Percentiles rank a stretch among this genome's conserved stretches.
Conservation (phyloP, 768 basidiomycete genomes). For the Mycena latifolia region DNA sequence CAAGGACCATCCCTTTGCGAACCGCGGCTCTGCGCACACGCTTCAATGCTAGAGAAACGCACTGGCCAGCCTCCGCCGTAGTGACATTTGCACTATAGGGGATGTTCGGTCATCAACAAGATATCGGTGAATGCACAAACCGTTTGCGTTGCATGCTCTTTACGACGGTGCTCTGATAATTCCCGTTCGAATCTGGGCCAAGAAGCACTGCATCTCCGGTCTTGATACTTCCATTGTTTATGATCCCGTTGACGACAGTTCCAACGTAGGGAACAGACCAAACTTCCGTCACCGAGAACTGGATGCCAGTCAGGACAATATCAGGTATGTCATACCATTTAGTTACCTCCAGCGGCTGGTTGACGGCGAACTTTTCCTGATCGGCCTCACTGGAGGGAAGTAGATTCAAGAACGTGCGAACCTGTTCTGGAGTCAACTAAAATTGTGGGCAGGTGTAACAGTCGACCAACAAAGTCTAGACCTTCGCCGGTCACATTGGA, state of each 20-base stretch:
- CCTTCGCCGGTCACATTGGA: conserved; percentile 98
- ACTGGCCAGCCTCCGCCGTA: conserved; percentile 94
- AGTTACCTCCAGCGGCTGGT: conserved; percentile 83
- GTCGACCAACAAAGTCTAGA: conserved; percentile 71
- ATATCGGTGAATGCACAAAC: conserved; percentile 50
- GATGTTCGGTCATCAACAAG: conserved; percentile 2
- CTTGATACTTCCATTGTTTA: conserved; percentile 81
- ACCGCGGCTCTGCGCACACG: conserved; percentile 84
- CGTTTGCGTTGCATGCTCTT: conserved; percentile 96
- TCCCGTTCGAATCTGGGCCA: conserved; percentile 94
- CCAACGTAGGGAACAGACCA: conserved; percentile 92
- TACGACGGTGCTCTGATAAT: conserved; percentile 82
- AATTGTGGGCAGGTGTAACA: conserved; percentile 3
- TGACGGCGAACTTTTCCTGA: conserved; percentile 80
- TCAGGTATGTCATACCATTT: not conserved
- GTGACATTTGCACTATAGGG: conserved; percentile 77
- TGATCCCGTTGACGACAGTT: conserved; percentile 87
- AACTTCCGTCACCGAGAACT: conserved; percentile 90
- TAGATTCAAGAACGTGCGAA: conserved; percentile 92
- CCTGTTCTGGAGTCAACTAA: conserved; percentile 49
- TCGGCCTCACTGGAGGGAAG: conserved; percentile 91
- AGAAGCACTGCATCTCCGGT: conserved; percentile 86
- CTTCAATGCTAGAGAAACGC: conserved; percentile 94
- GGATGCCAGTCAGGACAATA: not conserved
- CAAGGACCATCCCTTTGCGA: conserved; percentile 95